A percentile compares a stretch with the other conserved stretches of the same genome.
These are phyloP conservation scores for Trametopsis cervina DNA, from an alignment of 768 basidiomycete species.

Conservation along the genomic window DNA sequence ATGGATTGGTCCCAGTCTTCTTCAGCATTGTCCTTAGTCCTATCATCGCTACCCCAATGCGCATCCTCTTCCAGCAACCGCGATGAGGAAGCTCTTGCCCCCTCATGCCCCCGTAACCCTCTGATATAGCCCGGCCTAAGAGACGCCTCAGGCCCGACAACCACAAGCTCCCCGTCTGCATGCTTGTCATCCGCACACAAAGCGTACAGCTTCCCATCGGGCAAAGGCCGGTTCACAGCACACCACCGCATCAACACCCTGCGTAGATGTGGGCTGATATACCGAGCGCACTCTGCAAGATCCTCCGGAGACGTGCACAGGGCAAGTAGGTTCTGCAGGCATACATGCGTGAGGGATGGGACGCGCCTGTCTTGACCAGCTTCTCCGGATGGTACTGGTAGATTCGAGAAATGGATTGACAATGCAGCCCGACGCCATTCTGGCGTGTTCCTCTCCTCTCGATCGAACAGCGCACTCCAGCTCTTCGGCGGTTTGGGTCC, in stretches of 20 bases:
- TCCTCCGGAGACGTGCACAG: constrained; percentile 32
- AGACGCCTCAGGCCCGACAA: constrained; percentile 48
- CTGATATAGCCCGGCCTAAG: constrained; percentile 37
- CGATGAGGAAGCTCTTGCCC: not conserved
- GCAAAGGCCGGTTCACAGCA: constrained; percentile 51
- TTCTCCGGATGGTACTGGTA: constrained; percentile 14
- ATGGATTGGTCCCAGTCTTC: constrained; percentile 14
- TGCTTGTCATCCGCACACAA: constrained; percentile 46
- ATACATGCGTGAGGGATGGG: constrained; percentile 51
- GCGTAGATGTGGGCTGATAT: constrained; percentile 52
- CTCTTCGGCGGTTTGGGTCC: constrained; percentile 40
- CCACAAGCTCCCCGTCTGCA: constrained; percentile 55
- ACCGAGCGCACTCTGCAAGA: constrained; percentile 33
- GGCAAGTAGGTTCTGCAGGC: constrained; percentile 42
- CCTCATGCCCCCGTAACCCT: not conserved
- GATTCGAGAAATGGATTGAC: constrained; percentile 38
- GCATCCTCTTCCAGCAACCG: not conserved
- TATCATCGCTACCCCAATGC: not conserved
- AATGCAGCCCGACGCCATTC: constrained; percentile 53
- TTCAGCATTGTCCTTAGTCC: not conserved
- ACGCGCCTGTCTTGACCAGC: constrained; percentile 21
- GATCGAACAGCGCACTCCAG: constrained; percentile 35
- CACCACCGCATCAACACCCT: constrained; percentile 51
- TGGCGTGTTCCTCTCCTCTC: constrained; percentile 17
- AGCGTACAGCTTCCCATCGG: constrained; percentile 39